Evolutionary conservation across 2,329 filamentous ascomycete species (phyloP), one percentile per base, ranked within the genome.

Genomic region (Hypomyces perniciosus): DNA sequence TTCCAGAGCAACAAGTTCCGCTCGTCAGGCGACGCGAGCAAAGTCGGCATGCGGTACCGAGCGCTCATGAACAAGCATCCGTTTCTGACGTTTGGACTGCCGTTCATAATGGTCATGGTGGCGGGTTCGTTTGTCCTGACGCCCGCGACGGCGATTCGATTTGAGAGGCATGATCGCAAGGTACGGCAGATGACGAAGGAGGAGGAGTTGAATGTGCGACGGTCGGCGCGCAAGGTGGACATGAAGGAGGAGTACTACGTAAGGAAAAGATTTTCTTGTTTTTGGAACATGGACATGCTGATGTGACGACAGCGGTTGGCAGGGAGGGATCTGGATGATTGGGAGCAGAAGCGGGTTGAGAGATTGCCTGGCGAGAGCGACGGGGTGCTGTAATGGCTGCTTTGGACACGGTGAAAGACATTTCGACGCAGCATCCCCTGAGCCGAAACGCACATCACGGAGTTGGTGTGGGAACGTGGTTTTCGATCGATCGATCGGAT

Each of bases 321-420:
- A 88, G 88, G 88, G 31, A 95, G 95, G 68, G 93, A 97, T 65
- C 72, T 97, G 54, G 92, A 99, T 63, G 81, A 90, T 64, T 99
- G 93, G 93, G 92, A 97, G 68, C 93, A 97, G 72, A 95, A 93
- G 71, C 83, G 95, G 48, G 90, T 97, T 8, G 84, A 96, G 73
- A 78, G 93, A 65, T 78, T 96, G 54, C 84, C 88, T 20, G 93
- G 93, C 58, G 95, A 99, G 69, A 86, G 82, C 54, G 92, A 99
- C 67, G 92, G 92, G 33, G 80, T 88, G 46, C 67, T 96, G 58
- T 86, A 54, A 54, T 20, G 20, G 20, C 20, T 20, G 20, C 20
- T 20, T 2, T 20, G 20, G 20, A 20, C 20, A 20, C 20, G 20
- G 20, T 20, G 20, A 20, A 20, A 20, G 20, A 20, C 20, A 20